Evolutionary conservation across 176 grass and related monocot species (phyloP).

Genomic region (Carex pumila): DNA sequence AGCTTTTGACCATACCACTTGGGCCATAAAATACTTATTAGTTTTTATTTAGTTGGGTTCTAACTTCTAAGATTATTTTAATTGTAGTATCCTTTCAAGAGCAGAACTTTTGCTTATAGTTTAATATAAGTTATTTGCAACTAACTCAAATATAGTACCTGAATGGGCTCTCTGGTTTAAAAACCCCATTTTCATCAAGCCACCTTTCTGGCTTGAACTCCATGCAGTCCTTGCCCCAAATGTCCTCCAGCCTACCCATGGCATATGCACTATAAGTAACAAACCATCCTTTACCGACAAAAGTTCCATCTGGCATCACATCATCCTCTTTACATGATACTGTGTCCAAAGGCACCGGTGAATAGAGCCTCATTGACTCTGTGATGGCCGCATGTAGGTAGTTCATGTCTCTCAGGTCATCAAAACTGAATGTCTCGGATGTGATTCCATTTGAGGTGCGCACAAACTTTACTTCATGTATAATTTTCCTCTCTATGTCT

Average conservation of each 20-base stretch:
- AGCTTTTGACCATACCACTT: not conserved
- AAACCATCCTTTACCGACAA: conserved; percentile 28
- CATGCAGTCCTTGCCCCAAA: conserved; percentile 27
- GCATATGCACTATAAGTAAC: conserved; percentile 23
- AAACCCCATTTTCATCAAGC: conserved; percentile 21
- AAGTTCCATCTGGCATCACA: too few relatives aligned
- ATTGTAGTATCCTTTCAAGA: not conserved
- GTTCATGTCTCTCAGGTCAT: conserved; percentile 33
- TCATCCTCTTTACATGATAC: too few relatives aligned
- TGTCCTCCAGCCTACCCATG: conserved; percentile 25
- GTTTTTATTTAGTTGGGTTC: not conserved
- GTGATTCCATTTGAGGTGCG: not conserved
- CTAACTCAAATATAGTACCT: conserved; percentile 12
- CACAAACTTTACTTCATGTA: conserved; percentile 14
- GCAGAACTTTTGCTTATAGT: not conserved
- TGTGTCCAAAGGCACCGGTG: too few relatives aligned
- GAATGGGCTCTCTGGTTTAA: conserved; percentile 25
- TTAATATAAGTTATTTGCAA: not conserved
- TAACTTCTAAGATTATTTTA: too few relatives aligned
- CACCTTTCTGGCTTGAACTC: conserved; percentile 34
- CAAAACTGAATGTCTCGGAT: conserved; percentile 4
- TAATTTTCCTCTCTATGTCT: conserved; percentile 16
- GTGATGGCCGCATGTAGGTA: too few relatives aligned
- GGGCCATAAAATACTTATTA: not conserved
- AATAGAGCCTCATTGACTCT: too few relatives aligned